phyloP scores from a whole-genome alignment of 2,329 filamentous ascomycete species.

The Trichophyton rubrum region DNA sequence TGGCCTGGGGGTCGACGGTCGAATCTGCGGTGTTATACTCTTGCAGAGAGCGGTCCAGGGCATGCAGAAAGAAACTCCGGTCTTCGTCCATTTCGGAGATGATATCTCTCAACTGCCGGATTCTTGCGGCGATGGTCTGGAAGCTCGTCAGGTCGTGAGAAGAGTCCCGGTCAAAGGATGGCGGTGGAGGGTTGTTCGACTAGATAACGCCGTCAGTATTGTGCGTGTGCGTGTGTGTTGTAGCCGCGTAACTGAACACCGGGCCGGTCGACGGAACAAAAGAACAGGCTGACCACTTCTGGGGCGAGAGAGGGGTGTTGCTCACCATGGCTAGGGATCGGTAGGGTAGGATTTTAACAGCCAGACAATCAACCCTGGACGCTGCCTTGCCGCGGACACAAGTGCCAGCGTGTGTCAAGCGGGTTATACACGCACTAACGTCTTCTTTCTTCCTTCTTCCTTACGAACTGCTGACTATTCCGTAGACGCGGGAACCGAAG shows the following conservation, averaged over 20 bases:
- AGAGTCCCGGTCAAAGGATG: not conserved
- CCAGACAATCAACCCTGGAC: not conserved
- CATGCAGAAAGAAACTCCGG: not conserved
- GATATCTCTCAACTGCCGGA: not conserved
- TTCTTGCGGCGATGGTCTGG: not conserved
- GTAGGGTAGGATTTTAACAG: not conserved
- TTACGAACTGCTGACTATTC: not conserved
- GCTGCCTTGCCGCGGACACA: not conserved
- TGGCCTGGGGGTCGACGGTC: not conserved
- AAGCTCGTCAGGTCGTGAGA: not conserved
- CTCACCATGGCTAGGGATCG: not conserved
- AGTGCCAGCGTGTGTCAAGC: not conserved
- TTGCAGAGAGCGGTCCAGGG: not conserved
- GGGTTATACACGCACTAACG: not conserved
- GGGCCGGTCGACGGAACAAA: not conserved
- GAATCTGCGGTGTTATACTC: not conserved
- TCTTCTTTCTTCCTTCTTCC: not conserved
- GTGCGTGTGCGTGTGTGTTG: no score
- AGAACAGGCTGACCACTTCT: not conserved
- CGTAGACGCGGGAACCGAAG: not conserved
- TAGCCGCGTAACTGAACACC: not conserved
- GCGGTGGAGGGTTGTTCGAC: not conserved
- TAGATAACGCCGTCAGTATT: not conserved
- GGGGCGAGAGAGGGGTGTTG: not conserved
- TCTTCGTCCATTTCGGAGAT: constrained; percentile 3